A percentile compares a stretch with the other conserved stretches of the same genome.
These are phyloP conservation scores for Oryza glaberrima DNA, from an alignment of 176 grass and related monocot species.

Conservation along the genomic window DNA sequence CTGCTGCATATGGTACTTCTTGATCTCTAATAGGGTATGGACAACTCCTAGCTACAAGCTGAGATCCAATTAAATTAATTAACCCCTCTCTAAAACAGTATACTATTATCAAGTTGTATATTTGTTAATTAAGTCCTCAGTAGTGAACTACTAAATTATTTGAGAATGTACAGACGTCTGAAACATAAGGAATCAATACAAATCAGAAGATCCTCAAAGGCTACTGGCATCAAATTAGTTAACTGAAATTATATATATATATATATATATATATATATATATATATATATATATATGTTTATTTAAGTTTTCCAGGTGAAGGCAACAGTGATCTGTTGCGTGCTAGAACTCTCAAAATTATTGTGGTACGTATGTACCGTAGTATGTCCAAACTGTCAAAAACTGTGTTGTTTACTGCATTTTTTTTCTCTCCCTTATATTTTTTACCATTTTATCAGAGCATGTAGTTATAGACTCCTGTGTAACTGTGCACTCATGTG, in stretches of 20 bases:
- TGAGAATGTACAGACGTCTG: background rate
- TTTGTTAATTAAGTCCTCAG: background rate
- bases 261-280: slow-evolving; percentile 4
- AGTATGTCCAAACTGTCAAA: background rate
- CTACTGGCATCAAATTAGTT: background rate
- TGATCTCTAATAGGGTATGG: background rate
- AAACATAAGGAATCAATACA: background rate
- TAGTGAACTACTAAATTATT: background rate
- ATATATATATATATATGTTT: background rate
- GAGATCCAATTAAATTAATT: background rate
- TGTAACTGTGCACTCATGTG: background rate
- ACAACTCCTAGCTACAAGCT: background rate
- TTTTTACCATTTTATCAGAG: background rate
- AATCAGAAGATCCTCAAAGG: background rate
- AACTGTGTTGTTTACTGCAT: background rate
- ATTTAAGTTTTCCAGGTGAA: background rate
- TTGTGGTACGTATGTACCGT: background rate
- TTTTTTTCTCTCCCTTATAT: background rate
- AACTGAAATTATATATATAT: background rate
- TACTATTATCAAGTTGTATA: background rate
- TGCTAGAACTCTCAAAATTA: background rate
- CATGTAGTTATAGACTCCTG: background rate
- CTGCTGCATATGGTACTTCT: background rate
- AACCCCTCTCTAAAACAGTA: background rate
- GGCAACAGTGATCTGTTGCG: background rate